Conservation (phyloP, 768 basidiomycete genomes). For the Dioszegia aurantiaca region DNA sequence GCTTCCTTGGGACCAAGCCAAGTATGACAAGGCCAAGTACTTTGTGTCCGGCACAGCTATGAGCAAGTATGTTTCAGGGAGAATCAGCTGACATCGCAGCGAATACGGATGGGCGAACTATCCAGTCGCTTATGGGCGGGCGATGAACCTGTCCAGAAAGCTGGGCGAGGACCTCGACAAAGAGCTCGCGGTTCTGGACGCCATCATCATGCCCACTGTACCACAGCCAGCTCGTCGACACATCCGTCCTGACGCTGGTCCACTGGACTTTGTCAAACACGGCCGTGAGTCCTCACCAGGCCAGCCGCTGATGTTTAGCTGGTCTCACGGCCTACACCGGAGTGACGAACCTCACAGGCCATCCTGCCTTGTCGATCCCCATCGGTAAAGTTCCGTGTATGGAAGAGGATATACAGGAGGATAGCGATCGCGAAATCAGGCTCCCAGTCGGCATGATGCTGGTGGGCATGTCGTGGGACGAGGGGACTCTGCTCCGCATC, state of each 20-base stretch:
- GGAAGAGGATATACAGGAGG: slow-evolving; percentile 43
- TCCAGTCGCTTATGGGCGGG: slow-evolving; percentile 51
- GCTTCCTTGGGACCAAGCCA: slow-evolving; percentile 53
- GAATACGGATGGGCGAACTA: slow-evolving; percentile 50
- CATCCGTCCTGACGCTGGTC: slow-evolving; percentile 31
- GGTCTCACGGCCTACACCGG: slow-evolving; percentile 41
- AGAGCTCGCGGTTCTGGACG: slow-evolving; percentile 44
- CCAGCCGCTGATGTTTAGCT: slow-evolving; percentile 18
- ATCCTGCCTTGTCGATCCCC: slow-evolving; percentile 56
- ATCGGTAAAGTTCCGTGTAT: slow-evolving; percentile 54
- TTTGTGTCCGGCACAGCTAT: slow-evolving; percentile 27
- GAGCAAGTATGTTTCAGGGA: slow-evolving; percentile 25
- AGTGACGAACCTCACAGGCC: slow-evolving; percentile 49
- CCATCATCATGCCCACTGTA: slow-evolving; percentile 54
- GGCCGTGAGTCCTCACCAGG: slow-evolving; percentile 15
- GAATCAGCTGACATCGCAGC: slow-evolving; percentile 36
- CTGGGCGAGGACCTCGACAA: slow-evolving; percentile 52
- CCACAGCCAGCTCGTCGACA: slow-evolving; percentile 52
- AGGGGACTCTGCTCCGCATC: slow-evolving; percentile 31
- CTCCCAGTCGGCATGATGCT: slow-evolving; percentile 57
- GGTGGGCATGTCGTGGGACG: slow-evolving; percentile 48
- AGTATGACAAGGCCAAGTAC: slow-evolving; percentile 52
- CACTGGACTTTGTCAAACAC: slow-evolving; percentile 34
- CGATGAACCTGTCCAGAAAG: slow-evolving; percentile 54
- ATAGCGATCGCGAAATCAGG: slow-evolving; percentile 20